These are phyloP conservation scores for Imleria badia DNA, from an alignment of 768 basidiomycete genomes.

Conservation along the genomic window DNA sequence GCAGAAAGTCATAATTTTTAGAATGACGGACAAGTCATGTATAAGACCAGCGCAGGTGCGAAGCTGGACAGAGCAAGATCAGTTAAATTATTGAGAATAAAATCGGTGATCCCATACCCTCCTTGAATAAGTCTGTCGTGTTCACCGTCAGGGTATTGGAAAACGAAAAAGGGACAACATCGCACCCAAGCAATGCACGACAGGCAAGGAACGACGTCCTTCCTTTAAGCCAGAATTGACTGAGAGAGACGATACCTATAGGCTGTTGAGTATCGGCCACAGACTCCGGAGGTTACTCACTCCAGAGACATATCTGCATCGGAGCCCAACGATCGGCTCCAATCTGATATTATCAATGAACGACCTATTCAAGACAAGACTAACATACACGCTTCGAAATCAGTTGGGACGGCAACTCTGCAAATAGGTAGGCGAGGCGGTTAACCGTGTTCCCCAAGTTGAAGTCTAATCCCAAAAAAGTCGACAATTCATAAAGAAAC, in stretches of 20 bases:
- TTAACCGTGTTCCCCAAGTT: conserved; percentile 56
- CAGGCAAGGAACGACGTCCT: conserved; percentile 44
- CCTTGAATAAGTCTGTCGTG: too few relatives aligned
- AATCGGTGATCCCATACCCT: too few relatives aligned
- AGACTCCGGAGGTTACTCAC: too few relatives aligned
- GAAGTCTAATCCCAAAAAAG: conserved; percentile 37
- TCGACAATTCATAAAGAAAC: too few relatives aligned
- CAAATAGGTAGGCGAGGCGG: conserved; percentile 48
- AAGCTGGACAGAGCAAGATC: conserved; percentile 33
- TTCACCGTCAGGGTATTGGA: background rate
- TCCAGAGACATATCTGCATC: too few relatives aligned
- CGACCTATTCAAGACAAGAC: too few relatives aligned
- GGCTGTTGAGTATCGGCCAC: background rate
- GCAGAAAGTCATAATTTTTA: background rate
- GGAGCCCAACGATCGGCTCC: too few relatives aligned
- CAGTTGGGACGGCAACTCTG: conserved; percentile 38
- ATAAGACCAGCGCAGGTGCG: conserved; percentile 59
- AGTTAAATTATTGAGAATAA: too few relatives aligned
- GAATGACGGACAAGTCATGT: conserved; percentile 46
- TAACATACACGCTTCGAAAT: too few relatives aligned
- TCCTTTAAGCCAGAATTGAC: conserved; percentile 56
- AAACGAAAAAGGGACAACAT: background rate
- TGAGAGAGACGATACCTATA: conserved; percentile 29
- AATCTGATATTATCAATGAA: too few relatives aligned
- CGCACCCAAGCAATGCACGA: too few relatives aligned